Conservation (phyloP, 1,139 yeast species). For the Taphrina deformans region DNA sequence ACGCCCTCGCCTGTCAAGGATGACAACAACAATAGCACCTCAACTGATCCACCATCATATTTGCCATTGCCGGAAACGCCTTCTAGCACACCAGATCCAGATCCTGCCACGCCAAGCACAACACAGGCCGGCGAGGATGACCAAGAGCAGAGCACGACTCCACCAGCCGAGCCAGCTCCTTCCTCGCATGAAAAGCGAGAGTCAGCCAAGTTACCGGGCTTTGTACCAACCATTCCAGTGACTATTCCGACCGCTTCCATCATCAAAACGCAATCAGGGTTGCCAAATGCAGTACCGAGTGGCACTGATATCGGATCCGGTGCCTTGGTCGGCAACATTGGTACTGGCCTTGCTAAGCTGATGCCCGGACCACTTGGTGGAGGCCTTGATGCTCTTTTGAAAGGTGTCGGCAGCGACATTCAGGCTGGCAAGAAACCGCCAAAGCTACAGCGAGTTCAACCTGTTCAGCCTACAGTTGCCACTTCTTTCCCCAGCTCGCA, state of each 20-base stretch:
- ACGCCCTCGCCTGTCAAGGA: not conserved
- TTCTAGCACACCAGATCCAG: not conserved
- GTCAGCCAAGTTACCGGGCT: not conserved
- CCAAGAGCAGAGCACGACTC: not conserved
- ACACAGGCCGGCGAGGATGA: not conserved
- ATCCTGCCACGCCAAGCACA: not conserved
- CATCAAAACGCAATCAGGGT: not conserved
- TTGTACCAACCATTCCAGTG: not conserved
- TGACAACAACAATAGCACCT: not conserved
- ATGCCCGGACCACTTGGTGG: slow-evolving; percentile 1
- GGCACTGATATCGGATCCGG: not conserved
- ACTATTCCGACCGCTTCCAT: not conserved
- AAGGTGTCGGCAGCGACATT: slow-evolving; percentile 8
- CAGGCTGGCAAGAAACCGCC: slow-evolving; percentile 2
- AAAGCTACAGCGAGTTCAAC: not conserved
- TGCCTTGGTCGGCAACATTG: not conserved
- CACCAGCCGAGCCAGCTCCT: not conserved
- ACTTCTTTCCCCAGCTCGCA: not conserved
- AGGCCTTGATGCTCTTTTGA: not conserved
- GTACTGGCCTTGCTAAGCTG: not conserved
- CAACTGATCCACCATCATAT: not conserved
- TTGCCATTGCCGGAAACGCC: not conserved
- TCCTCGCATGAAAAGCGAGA: not conserved
- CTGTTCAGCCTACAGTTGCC: not conserved
- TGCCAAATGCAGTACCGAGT: not conserved